Evolutionary conservation across 192 early-diverging fungal species (phyloP).

Genomic region (Phycomyces blakesleeanus): DNA sequence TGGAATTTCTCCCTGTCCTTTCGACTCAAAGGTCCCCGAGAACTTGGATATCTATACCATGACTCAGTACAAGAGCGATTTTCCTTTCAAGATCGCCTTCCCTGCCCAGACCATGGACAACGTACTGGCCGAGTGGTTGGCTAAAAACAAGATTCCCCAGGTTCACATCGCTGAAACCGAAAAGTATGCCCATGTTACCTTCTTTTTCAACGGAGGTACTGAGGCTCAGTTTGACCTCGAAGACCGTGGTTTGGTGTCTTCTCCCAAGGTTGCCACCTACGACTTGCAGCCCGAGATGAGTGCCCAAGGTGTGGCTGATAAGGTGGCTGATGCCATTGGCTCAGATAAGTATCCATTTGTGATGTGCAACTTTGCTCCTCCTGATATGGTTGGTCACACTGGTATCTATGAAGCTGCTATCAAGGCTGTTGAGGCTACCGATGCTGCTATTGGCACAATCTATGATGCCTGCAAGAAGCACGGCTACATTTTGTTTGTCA

Average conservation of each 20-base stretch:
- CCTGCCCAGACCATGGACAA: constrained; percentile 97
- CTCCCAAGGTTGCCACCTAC: constrained; percentile 97
- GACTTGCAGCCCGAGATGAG: constrained; percentile 97
- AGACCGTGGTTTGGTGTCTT: constrained; percentile 85
- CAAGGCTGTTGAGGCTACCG: constrained; percentile 90
- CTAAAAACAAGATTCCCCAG: constrained; percentile 83
- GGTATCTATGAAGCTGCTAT: constrained; percentile 90
- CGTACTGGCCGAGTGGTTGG: constrained; percentile 95
- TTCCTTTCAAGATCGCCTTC: constrained; percentile 93
- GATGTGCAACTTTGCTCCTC: constrained; percentile 99
- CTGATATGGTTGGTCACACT: constrained; percentile 97
- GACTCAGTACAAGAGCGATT: constrained; percentile 98
- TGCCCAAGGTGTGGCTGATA: constrained; percentile 81
- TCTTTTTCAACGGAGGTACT: constrained; percentile 99
- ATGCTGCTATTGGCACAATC: constrained; percentile 91
- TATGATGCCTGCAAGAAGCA: constrained; percentile 87
- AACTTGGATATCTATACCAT: constrained; percentile 87
- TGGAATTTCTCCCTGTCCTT: constrained; percentile 82
- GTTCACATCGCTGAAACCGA: constrained; percentile 99
- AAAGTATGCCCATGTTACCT: constrained; percentile 99
- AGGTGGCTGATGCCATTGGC: constrained; percentile 80
- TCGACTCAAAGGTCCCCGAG: constrained; percentile 75
- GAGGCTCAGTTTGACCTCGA: constrained; percentile 89
- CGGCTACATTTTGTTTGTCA: constrained; percentile 91
- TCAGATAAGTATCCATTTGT: constrained; percentile 85